A percentile compares a stretch with the other conserved stretches of the same genome.
Conservation (phyloP, 78 protist species). For the Polysphondylium violaceum region DNA sequence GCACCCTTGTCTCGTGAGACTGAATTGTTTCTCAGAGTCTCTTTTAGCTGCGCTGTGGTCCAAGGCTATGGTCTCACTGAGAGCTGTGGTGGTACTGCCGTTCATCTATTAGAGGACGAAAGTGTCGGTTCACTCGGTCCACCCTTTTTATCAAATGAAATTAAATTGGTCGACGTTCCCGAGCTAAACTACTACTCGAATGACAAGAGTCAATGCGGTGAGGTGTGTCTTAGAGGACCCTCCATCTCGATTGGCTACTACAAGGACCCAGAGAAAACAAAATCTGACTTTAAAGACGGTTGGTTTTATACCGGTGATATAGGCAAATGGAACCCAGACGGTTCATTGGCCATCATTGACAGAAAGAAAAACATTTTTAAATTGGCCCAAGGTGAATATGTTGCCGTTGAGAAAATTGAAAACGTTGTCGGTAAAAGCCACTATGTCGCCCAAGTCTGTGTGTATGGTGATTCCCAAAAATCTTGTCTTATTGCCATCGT, state of each 20-base stretch:
- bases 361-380: slow-evolving; percentile 95
- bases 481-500: slow-evolving; percentile 32
- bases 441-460: slow-evolving; percentile 57
- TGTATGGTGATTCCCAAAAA: slow-evolving; percentile 66
- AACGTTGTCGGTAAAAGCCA: slow-evolving; percentile 7
- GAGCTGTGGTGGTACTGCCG: slow-evolving; percentile 83
- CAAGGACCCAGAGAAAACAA: slow-evolving; percentile 90
- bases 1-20: slow-evolving; percentile 91
- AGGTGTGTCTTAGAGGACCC: slow-evolving; percentile 96
- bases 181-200: slow-evolving; percentile 84
- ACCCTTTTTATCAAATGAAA: slow-evolving; percentile 74
- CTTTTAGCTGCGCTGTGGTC: slow-evolving; percentile 24
- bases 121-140: slow-evolving; percentile 53
- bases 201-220: slow-evolving; percentile 84
- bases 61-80: slow-evolving; percentile 95
- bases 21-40: slow-evolving; percentile 77
- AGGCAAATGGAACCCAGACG: slow-evolving; percentile 84
- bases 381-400: slow-evolving; percentile 94
- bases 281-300: slow-evolving; percentile 67
- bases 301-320: slow-evolving; percentile 98
- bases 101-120: slow-evolving; percentile 51
- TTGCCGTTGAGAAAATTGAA: slow-evolving; percentile 86
- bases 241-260: slow-evolving; percentile 91
- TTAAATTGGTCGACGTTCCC: slow-evolving; percentile 88
- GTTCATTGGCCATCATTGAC: slow-evolving; percentile 89